Base-by-base conservation (phyloP, 306 rosid species). In the Pyrus pyrifolia region DNA sequence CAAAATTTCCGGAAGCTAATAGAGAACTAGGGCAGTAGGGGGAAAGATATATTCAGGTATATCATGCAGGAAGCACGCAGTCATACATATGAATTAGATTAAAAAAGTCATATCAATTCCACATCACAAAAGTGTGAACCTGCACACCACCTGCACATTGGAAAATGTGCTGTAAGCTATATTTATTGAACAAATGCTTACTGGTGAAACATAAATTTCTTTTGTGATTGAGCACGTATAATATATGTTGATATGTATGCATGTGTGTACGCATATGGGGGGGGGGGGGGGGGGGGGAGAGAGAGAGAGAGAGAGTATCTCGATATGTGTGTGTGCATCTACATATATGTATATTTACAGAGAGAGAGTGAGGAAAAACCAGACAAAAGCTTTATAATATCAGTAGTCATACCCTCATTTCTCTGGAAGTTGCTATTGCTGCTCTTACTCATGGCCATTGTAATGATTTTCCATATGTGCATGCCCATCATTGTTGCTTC, bases 91-190 rank as follows among this genome's bases (percentile, higher is more conserved):
- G 71, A 5, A 78, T 71, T 78, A 73, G 33, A 53, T 33, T 17
- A 18, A 33, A 64, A 19, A 72, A 73, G 59, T 21, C 71, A 67
- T 57, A 73, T 83, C 85, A 91, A 85, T 80, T 87, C 87, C 91
- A 87, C 70, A 81, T 86, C 86, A 79, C 79, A 82, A 82, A 82
- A 86, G 85, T 84, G 92, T 89, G 87, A 86, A 91, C 91, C 97
- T 91, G 97, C 87, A 91, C 83, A 79, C 93, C 84, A 88, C 93
- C 96, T 91, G 93, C 97, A 91, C 91, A 91, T 89, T 82, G 87
- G 91, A 87, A 89, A 84, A 87, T 89, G 91, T 89, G 86, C 83
- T 69, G 90, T 86, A 84, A 91, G 94, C 89, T 80, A 79, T 68
- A 83, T 82, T 85, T 73, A 70, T 83, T 77, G 65, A 76, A 82